Evolutionary conservation across 306 rosid species (phyloP).

Genomic region (Cucumis melo): DNA sequence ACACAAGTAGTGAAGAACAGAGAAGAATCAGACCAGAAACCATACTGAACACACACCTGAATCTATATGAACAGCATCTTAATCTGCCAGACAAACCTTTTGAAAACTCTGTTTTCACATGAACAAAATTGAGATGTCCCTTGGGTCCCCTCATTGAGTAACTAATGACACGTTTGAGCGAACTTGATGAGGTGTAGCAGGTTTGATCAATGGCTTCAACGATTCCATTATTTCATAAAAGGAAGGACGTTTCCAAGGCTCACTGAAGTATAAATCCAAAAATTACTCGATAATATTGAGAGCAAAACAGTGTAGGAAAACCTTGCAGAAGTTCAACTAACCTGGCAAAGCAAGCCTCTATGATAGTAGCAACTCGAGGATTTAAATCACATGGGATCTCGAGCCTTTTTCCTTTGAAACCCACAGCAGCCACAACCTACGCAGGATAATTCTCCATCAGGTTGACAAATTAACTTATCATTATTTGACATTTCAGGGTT

Average conservation of each 20-base stretch:
- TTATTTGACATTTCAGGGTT: not conserved
- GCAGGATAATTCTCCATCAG: not conserved
- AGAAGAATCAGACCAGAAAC: not conserved
- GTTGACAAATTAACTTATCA: not conserved
- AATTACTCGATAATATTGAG: not conserved
- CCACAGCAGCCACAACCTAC: conserved; percentile 96
- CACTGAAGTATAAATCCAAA: conserved; percentile 29
- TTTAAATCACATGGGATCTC: conserved; percentile 78
- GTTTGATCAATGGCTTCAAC: conserved; percentile 62
- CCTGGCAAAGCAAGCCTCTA: conserved; percentile 95
- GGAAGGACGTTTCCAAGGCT: conserved; percentile 89
- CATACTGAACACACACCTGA: not conserved
- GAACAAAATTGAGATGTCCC: conserved; percentile 11
- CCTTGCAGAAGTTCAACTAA: conserved; percentile 24
- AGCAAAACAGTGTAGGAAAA: not conserved
- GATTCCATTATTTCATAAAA: conserved; percentile 78
- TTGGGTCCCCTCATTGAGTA: conserved; percentile 29
- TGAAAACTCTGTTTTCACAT: conserved; percentile 9
- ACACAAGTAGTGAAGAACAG: not conserved
- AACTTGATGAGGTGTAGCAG: conserved; percentile 59
- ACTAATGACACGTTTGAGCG: conserved; percentile 36
- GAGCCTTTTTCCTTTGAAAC: conserved; percentile 70
- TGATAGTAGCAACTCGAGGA: conserved; percentile 61
- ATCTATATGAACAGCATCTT: conserved; percentile 4
- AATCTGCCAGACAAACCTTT: conserved; percentile 6